Base-by-base conservation (phyloP, 2,329 filamentous ascomycete species). In the Botrytis galanthina region DNA sequence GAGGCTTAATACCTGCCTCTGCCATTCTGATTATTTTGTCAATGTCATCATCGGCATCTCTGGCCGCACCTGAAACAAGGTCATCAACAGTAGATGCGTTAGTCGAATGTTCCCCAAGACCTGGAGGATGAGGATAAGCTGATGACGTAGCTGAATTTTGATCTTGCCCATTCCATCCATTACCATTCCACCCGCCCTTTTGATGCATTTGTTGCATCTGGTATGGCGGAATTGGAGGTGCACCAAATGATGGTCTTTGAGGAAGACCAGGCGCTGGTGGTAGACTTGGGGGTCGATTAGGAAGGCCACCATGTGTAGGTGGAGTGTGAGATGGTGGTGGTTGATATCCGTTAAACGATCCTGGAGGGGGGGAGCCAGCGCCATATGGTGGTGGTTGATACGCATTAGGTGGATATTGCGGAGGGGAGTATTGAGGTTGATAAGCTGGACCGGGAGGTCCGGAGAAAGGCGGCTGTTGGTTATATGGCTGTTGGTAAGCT, bases 11-110 rank as follows among this genome's bases (percentile, higher is more conserved):
- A 66, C 88, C 87, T 10, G 88, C 87, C 80, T 91, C 89, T 2
- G 89, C 89, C 85, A 89, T 88, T 69, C 89, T 86, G 77, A 91
- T 91, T 76, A 91, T 81, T 79, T 89, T 85, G 80, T 91, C 89
- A 78, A 91, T 91, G 75, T 91, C 88, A 79, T 91, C 89, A 79
- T 91, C 89, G 71, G 86, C 86, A 54, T 83, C 83, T 73, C 83
- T 80, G 10, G 82, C 81, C 42, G 83, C 84, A 66, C 84, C 83
- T 64, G 85, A 81, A 70, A 85, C 82, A 62, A 86, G 82, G 76
- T 87, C 85, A 78, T 87, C 85, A 72, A 85, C 83, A 20, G 84
- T 83, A 63, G 85, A 84, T 48, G 84, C 82, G 75, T 80, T 83
- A 81, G 80, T 78, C 75, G 80, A 73, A 76, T 80, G 79, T 74